Percentiles rank a stretch among this genome's conserved stretches.
phyloP scores from a whole-genome alignment of 2,329 filamentous ascomycete species.

The Gyromitra esculenta region DNA sequence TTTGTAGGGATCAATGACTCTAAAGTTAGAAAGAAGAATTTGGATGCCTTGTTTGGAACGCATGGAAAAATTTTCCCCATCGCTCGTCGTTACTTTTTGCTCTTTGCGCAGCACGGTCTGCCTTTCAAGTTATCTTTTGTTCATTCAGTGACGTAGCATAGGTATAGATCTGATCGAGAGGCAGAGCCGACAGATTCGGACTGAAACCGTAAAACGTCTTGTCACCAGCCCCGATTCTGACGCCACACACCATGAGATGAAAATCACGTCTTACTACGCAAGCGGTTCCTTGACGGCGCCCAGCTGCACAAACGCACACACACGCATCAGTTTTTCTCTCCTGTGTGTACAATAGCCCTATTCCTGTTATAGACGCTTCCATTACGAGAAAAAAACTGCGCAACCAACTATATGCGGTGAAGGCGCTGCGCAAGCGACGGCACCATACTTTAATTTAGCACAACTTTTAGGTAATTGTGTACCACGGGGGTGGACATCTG shows the following conservation, averaged over 20 bases:
- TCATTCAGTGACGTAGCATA: constrained; percentile 32
- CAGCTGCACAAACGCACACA: neutral
- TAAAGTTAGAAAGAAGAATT: constrained; percentile 50
- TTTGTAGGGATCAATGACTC: constrained; percentile 42
- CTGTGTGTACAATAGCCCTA: constrained; percentile 9
- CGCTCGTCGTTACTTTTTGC: constrained; percentile 37
- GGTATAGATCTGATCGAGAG: constrained; percentile 21
- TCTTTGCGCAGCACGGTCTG: constrained; percentile 17
- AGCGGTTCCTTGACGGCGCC: constrained; percentile 45
- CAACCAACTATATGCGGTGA: constrained; percentile 26
- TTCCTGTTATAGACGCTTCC: constrained; percentile 22
- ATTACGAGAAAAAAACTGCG: constrained; percentile 39
- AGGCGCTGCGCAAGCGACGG: constrained; percentile 19
- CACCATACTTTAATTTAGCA: constrained; percentile 35
- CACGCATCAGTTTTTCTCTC: constrained; percentile 14
- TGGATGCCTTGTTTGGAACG: constrained; percentile 42
- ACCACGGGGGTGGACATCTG: constrained; percentile 35
- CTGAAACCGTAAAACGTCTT: constrained; percentile 9
- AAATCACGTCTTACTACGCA: constrained; percentile 40
- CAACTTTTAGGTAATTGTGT: constrained; percentile 47
- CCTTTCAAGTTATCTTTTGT: constrained; percentile 6
- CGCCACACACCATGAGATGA: constrained; percentile 37
- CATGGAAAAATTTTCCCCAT: constrained; percentile 43
- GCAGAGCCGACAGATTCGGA: constrained; percentile 4
- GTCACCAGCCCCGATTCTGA: constrained; percentile 39